Evolutionary conservation across 345 rosid genomes (phyloP).

Genomic region (Pugionium cornutum): DNA sequence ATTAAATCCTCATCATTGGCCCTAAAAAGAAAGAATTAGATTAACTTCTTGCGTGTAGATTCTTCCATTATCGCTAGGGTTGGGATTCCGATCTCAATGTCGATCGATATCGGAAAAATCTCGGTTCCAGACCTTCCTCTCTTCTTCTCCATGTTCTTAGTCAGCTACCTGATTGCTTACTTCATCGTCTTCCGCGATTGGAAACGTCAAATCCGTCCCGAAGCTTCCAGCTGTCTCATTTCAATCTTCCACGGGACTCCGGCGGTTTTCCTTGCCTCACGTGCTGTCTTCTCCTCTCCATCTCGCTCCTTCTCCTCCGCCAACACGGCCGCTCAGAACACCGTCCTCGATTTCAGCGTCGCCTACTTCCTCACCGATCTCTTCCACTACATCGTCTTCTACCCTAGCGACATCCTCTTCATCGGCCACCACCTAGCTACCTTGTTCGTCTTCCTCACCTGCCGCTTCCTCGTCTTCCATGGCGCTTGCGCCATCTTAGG

Average conservation of each 20-base stretch:
- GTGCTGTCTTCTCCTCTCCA: constrained; percentile 51
- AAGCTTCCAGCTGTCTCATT: constrained; percentile 78
- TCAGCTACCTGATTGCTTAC: constrained; percentile 57
- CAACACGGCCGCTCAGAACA: constrained; percentile 55
- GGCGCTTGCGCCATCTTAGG: constrained; percentile 73
- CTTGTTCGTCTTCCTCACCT: constrained; percentile 80
- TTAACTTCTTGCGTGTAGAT: constrained; percentile 5
- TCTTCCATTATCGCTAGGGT: constrained; percentile 23
- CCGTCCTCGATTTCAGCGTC: constrained; percentile 74
- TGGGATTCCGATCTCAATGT: constrained; percentile 40
- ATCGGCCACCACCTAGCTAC: constrained; percentile 88
- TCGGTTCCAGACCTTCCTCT: constrained; percentile 50
- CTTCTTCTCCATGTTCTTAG: constrained; percentile 57
- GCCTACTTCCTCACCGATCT: constrained; percentile 82
- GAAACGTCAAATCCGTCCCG: constrained; percentile 63
- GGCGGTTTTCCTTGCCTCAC: constrained; percentile 64
- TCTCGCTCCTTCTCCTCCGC: constrained; percentile 53
- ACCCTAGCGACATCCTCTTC: constrained; percentile 78
- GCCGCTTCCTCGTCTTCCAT: constrained; percentile 66
- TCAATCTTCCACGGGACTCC: constrained; percentile 84
- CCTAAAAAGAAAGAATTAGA: no score
- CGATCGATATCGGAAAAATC: constrained; percentile 24
- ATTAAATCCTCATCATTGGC: no score
- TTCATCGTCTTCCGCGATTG: constrained; percentile 68
- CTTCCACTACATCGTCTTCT: constrained; percentile 72